phyloP scores from a whole-genome alignment of 768 basidiomycete species.

The Trametes meyenii region DNA sequence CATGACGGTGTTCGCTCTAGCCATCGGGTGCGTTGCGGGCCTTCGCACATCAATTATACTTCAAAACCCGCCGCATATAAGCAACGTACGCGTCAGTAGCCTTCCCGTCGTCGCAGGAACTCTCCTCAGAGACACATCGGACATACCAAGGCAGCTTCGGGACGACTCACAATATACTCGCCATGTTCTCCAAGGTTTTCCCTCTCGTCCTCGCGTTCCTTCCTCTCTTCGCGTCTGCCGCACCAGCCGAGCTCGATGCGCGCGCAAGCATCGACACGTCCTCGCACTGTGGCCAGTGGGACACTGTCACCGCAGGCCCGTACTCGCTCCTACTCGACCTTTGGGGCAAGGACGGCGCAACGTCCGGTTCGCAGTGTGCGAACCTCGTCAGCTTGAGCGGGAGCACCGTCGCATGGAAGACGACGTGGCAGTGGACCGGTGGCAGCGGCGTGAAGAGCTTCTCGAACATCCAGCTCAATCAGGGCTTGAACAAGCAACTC shows the following conservation, averaged over 20 bases:
- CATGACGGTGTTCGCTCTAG: slow-evolving; percentile 2
- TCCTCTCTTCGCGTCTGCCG: slow-evolving; percentile 11
- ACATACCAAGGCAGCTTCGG: background rate
- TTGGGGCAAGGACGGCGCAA: slow-evolving; percentile 44
- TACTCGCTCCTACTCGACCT: slow-evolving; percentile 57
- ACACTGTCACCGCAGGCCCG: slow-evolving; percentile 43
- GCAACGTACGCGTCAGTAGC: background rate
- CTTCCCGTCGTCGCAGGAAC: background rate
- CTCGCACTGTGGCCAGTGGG: slow-evolving; percentile 52
- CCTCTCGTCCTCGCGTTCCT: slow-evolving; percentile 9
- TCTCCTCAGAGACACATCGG: background rate
- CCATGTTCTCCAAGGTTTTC: slow-evolving; percentile 13
- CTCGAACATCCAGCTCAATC: slow-evolving; percentile 56
- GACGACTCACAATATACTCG: background rate
- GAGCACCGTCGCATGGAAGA: slow-evolving; percentile 51
- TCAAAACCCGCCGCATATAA: slow-evolving; percentile 1
- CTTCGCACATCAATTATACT: background rate
- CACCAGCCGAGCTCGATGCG: slow-evolving; percentile 13
- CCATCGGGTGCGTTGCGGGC: background rate
- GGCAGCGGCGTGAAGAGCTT: slow-evolving; percentile 61
- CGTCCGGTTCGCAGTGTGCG: slow-evolving; percentile 56
- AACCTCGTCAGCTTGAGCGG: slow-evolving; percentile 46
- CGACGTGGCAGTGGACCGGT: slow-evolving; percentile 56
- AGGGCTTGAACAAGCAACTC: slow-evolving; percentile 54
- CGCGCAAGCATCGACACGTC: slow-evolving; percentile 33